Evolutionary conservation across 495 filamentous ascomycete species (phyloP).

Genomic region (Daldinia decipiens): DNA sequence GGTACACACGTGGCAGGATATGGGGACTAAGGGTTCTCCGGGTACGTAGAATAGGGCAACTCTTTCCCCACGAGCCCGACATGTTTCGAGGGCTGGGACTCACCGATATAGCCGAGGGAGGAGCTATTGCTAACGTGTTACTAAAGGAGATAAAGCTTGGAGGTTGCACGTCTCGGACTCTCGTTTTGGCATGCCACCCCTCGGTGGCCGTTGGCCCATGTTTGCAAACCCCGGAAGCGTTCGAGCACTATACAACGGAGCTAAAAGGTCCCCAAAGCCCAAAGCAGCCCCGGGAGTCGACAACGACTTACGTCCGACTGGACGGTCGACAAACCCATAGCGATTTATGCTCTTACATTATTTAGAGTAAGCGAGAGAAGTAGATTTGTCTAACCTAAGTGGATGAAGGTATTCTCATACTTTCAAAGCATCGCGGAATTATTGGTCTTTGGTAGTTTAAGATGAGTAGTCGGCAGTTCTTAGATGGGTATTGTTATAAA

Average conservation of each 20-base stretch:
- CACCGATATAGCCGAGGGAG: not conserved
- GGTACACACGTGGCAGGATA: conserved; percentile 20
- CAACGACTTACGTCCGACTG: not conserved
- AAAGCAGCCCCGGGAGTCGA: not conserved
- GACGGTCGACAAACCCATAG: not conserved
- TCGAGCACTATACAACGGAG: not conserved
- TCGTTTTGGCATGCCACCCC: not conserved
- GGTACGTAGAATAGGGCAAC: not conserved
- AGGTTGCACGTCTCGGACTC: not conserved
- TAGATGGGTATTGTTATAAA: too few species aligned
- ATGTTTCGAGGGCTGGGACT: not conserved
- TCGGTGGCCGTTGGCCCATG: too few species aligned
- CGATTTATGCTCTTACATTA: not conserved
- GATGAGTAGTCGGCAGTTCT: too few species aligned
- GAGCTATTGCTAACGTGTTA: not conserved
- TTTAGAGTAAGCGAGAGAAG: not conserved
- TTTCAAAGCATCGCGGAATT: not conserved
- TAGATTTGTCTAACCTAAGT: not conserved
- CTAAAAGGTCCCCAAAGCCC: too few species aligned
- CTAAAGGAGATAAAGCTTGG: not conserved
- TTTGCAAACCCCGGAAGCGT: not conserved
- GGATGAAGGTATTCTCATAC: not conserved
- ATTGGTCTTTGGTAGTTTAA: not conserved
- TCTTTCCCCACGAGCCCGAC: not conserved
- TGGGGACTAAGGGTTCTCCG: conserved; percentile 31